These are phyloP conservation scores for Lathyrus sativus DNA, from an alignment of 306 rosid genomes.

Conservation along the genomic window DNA sequence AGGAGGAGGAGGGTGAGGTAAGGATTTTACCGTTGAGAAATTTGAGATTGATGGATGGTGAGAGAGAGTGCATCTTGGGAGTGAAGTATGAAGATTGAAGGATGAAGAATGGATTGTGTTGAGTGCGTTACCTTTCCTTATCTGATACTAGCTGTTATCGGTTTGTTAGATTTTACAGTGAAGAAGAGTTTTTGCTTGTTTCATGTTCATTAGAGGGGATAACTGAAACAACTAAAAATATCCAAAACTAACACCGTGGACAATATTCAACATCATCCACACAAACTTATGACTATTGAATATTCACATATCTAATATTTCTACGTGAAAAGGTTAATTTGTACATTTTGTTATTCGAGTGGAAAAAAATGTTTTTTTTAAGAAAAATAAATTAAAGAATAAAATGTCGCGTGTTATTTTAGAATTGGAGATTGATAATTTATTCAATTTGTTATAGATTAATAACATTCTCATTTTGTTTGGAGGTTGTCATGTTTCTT, in stretches of 20 bases:
- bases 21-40: background rate
- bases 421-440: too few species aligned
- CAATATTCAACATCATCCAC: background rate
- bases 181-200: background rate
- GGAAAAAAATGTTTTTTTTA: too few species aligned
- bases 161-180: background rate
- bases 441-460: too few species aligned
- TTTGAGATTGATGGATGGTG: slow-evolving; percentile 19
- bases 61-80: slow-evolving; percentile 20
- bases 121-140: background rate
- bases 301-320: too few species aligned
- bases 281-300: background rate
- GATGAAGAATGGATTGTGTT: background rate
- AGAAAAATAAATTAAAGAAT: too few species aligned
- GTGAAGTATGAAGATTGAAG: background rate
- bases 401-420: too few species aligned
- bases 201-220: background rate
- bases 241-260: background rate
- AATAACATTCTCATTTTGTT: too few species aligned
- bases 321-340: too few species aligned
- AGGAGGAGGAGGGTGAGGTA: background rate
- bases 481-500: too few species aligned
- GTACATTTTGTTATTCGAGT: too few species aligned
- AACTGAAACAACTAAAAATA: slow-evolving; percentile 2
- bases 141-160: background rate